Evolutionary conservation across 768 basidiomycete species (phyloP).

Genomic region (Hygrocybe coccinea): DNA sequence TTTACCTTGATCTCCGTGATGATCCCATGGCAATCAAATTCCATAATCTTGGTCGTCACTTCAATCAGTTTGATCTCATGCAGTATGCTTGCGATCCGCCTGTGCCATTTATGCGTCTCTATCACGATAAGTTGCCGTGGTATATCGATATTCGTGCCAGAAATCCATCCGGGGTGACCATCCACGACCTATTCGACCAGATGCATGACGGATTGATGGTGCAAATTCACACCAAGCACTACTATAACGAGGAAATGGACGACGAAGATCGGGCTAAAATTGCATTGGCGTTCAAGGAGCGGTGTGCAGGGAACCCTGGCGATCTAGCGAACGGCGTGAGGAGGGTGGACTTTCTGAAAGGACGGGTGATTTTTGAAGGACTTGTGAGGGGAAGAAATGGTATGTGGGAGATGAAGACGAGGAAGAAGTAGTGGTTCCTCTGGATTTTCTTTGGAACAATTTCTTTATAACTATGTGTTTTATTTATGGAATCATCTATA

Average conservation of each 20-base stretch:
- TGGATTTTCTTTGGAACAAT: background rate
- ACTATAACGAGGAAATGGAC: conserved; percentile 42
- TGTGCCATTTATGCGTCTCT: conserved; percentile 40
- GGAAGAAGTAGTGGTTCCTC: background rate
- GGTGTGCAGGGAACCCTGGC: conserved; percentile 28
- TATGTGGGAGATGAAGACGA: conserved; percentile 39
- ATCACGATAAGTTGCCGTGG: conserved; percentile 45
- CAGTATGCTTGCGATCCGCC: conserved; percentile 41
- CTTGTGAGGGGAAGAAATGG: conserved; percentile 34
- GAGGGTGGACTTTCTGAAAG: conserved; percentile 44
- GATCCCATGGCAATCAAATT: conserved; percentile 10
- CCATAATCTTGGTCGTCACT: background rate
- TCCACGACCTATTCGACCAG: conserved; percentile 40
- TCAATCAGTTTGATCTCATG: conserved; percentile 31
- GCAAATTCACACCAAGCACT: conserved; percentile 38
- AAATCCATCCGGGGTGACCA: conserved; percentile 37
- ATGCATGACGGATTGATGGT: conserved; percentile 32
- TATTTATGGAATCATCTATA: background rate
- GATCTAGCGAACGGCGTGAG: conserved; percentile 37
- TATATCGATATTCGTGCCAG: conserved; percentile 40
- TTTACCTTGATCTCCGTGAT: conserved; percentile 3
- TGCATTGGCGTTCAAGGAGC: conserved; percentile 31
- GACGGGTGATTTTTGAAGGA: conserved; percentile 35
- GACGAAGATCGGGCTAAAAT: conserved; percentile 35
- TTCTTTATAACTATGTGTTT: background rate